Conservation (phyloP, 805 yeast species). For the Wickerhamiella kurtzmanii region DNA sequence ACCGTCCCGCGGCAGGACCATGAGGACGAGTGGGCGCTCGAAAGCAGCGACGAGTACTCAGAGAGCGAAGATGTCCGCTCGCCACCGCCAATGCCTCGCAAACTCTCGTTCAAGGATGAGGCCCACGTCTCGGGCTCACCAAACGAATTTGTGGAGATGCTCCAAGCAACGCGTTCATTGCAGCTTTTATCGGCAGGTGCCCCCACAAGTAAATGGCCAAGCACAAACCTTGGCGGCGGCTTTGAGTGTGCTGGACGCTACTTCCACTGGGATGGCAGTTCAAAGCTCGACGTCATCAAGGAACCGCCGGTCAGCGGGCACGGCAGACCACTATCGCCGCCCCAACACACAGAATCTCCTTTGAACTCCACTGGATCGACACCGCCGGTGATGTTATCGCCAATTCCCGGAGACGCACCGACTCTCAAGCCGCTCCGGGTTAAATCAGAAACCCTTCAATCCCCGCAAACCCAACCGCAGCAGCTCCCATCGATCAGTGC, state of each 20-base stretch:
- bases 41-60: slow-evolving; percentile 15
- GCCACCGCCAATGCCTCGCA: slow-evolving; percentile 26
- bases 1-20: neutral
- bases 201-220: slow-evolving; percentile 1
- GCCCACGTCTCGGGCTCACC: slow-evolving; percentile 19
- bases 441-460: neutral
- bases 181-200: slow-evolving; percentile 28
- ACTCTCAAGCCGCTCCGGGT: neutral
- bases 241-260: slow-evolving; percentile 29
- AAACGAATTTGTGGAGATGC: slow-evolving; percentile 27
- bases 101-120: slow-evolving; percentile 19
- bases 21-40: slow-evolving; percentile 15
- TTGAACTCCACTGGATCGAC: neutral
- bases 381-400: neutral
- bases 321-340: neutral
- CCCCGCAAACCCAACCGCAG: neutral
- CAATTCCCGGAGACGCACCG: neutral
- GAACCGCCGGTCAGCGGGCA: neutral
- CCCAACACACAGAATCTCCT: neutral
- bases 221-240: slow-evolving; percentile 22
- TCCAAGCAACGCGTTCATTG: slow-evolving; percentile 31
- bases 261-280: slow-evolving; percentile 30
- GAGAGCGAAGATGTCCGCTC: slow-evolving; percentile 9
- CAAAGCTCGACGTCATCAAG: slow-evolving; percentile 17
- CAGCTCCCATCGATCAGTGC: neutral